Base-by-base conservation (phyloP, 225 moss, liverwort and hornwort genomes). In the Sphagnum contortum region DNA sequence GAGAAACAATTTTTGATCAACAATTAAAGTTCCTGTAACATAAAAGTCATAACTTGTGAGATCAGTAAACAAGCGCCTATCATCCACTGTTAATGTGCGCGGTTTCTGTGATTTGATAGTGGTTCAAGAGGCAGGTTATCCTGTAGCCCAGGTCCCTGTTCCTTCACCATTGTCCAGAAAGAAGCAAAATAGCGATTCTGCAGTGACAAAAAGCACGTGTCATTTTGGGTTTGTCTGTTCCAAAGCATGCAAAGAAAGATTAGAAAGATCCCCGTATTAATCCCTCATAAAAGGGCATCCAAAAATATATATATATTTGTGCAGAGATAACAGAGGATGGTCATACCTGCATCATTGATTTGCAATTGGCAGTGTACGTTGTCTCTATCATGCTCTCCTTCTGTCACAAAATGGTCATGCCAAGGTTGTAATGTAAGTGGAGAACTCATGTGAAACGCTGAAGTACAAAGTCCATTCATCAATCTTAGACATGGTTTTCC, bases 141-240 rank as follows among this genome's bases (percentile, higher is more conserved):
- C 29, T 29, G 29, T 29, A 29, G 29, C 29, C 29, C 29, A 29
- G 29, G 29, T 29, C 29, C 29, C 29, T 29, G 29, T 62, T 81
- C 85, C 70, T 91, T 91, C 69, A 88, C 81, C 90, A 91, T 86
- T 63, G 88, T 91, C 90, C 90, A 91, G 68, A 91, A 86, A 57
- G 77, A 85, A 64, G 90, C 85, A 66, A 68, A 74, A 50, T 91
- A 91, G 61, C 72, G 83, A 62, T 85, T 91, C 90, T 91, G 85
- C 70, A 61, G 69, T 47, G 12, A 4, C 11, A 65, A 55, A 51
- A 29, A 65, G 50, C 4, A 11, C 9, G 48, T 13, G 2, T 4
- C 6, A 9, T 63, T 46, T 44, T 10, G 9, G 11, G 46, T 3
- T 11, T 12, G 12, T 4, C 5, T 8, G 29, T 10, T 10, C 13